Evolutionary conservation across 2,329 filamentous ascomycete genomes (phyloP).

Genomic region (Aspergillus ochraceus): DNA sequence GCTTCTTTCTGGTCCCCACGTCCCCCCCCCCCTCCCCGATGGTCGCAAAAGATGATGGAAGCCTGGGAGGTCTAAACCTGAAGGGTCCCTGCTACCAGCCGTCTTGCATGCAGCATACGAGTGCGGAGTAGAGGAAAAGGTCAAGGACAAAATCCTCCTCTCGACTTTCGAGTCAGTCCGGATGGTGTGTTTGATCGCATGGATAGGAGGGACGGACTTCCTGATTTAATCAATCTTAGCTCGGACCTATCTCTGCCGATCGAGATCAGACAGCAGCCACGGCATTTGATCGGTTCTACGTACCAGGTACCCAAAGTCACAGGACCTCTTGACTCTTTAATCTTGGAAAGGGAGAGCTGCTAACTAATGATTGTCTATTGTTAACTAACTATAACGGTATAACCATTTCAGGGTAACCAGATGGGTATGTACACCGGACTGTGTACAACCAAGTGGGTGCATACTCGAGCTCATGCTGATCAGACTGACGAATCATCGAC

Average conservation of each 20-base stretch:
- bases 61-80: slow-evolving; percentile 9
- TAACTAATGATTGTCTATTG: too few species aligned
- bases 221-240: background rate
- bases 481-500: slow-evolving; percentile 3
- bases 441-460: background rate
- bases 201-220: background rate
- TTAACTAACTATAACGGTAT: too few species aligned
- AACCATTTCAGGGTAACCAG: too few species aligned
- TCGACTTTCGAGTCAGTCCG: background rate
- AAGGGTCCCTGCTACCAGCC: slow-evolving; percentile 12
- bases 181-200: background rate
- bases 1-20: slow-evolving; percentile 4
- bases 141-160: background rate
- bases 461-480: background rate
- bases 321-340: too few species aligned
- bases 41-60: slow-evolving; percentile 1
- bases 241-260: background rate
- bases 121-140: slow-evolving; percentile 7
- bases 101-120: slow-evolving; percentile 21
- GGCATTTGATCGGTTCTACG: background rate
- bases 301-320: too few species aligned
- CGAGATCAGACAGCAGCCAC: background rate
- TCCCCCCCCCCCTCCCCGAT: slow-evolving; percentile 7
- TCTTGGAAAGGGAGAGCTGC: background rate
- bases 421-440: background rate